Conservation (phyloP, 140 eudicot genomes). For the Ambrosia hybrid region DNA sequence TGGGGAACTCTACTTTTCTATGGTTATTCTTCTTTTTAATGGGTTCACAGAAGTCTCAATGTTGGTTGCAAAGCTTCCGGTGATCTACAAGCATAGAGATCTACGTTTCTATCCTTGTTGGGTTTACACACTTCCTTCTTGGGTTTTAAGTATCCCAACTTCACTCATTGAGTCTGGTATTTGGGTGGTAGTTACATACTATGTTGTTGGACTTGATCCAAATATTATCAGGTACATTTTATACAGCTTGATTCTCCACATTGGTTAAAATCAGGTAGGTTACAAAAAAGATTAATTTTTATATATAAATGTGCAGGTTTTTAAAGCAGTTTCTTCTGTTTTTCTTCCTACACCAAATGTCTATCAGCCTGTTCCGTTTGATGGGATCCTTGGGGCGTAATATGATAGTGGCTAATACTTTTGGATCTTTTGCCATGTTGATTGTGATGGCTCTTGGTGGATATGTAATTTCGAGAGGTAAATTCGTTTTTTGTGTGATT, state of each 20-base stretch:
- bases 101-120: constrained; percentile 94
- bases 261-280: constrained; percentile 12
- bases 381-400: constrained; percentile 97
- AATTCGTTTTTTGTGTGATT: background rate
- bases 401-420: constrained; percentile 97
- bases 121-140: constrained; percentile 93
- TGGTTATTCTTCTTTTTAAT: constrained; percentile 90
- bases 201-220: constrained; percentile 91
- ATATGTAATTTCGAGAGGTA: constrained; percentile 92
- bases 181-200: constrained; percentile 93
- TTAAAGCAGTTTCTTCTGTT: constrained; percentile 72
- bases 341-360: constrained; percentile 93
- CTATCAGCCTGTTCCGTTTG: constrained; percentile 80
- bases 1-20: constrained; percentile 85
- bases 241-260: background rate
- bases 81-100: constrained; percentile 95
- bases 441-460: constrained; percentile 99
- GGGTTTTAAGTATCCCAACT: constrained; percentile 91
- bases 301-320: constrained; percentile 51
- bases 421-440: constrained; percentile 97
- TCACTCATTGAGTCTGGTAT: constrained; percentile 91
- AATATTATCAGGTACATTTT: constrained; percentile 62
- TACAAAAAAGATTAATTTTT: constrained; percentile 17
- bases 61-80: constrained; percentile 91
- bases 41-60: constrained; percentile 97